A percentile compares a stretch with the other conserved stretches of the same genome.
These are phyloP conservation scores for Aspergillus thermomutatus DNA, from an alignment of 2,329 filamentous ascomycete species.

Conservation along the genomic window DNA sequence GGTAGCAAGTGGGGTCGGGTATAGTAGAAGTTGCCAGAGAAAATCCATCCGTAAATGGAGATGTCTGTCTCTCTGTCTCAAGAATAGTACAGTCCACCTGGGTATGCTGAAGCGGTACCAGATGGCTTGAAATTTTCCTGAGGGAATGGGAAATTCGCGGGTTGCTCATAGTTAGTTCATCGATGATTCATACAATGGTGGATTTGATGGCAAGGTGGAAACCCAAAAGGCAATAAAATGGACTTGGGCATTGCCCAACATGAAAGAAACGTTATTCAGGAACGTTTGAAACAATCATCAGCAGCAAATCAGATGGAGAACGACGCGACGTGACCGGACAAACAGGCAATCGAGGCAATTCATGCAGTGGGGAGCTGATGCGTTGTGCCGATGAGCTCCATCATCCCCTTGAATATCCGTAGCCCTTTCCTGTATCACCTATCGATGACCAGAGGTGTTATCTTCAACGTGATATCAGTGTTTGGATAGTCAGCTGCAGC, in stretches of 20 bases:
- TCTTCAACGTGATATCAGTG: not conserved
- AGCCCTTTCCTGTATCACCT: not conserved
- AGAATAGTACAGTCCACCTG: constrained; percentile 5
- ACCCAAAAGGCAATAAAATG: not conserved
- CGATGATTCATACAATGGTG: not conserved
- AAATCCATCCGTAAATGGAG: not conserved
- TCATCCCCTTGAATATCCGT: constrained; percentile 4
- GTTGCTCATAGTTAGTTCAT: not conserved
- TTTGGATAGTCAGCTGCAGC: not conserved
- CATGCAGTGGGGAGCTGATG: constrained; percentile 8
- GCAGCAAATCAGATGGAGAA: not conserved
- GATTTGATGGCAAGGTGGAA: not conserved
- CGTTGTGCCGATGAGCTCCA: constrained; percentile 3
- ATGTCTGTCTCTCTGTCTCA: not conserved
- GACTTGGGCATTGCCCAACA: not conserved
- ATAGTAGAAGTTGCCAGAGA: not conserved
- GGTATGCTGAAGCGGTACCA: constrained; percentile 10
- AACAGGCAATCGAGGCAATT: not conserved
- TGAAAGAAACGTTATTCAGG: not conserved
- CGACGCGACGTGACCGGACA: not conserved
- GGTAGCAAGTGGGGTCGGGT: not conserved
- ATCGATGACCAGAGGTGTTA: not conserved
- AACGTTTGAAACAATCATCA: not conserved
- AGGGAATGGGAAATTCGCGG: not conserved
- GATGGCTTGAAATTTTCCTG: constrained; percentile 5